phyloP scores from a whole-genome alignment of 148 eudicot species.

The Cornus controversa region DNA sequence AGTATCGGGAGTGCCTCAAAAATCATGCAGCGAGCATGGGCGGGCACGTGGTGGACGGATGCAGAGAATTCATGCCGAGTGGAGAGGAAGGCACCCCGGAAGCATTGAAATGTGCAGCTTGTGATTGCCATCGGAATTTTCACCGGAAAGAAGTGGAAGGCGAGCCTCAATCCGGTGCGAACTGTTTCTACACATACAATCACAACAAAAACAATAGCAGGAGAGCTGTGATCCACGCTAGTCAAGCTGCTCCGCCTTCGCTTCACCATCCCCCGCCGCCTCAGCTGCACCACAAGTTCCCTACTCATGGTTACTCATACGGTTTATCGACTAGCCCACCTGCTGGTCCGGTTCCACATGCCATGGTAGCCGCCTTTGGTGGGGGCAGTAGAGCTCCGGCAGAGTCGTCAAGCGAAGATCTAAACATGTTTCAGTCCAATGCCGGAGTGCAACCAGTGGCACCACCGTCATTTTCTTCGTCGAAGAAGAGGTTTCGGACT shows the following conservation, averaged over 20 bases:
- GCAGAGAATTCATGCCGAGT: conserved; percentile 86
- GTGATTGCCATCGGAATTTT: conserved; percentile 86
- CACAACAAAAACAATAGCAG: neutral
- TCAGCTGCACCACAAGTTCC: neutral
- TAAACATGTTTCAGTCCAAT: conserved; percentile 32
- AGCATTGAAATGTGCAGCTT: conserved; percentile 73
- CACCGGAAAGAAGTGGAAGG: conserved; percentile 58
- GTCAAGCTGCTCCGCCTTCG: conserved; percentile 4
- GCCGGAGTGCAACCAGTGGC: conserved; percentile 11
- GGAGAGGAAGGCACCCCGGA: conserved; percentile 51
- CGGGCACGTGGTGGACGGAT: conserved; percentile 73
- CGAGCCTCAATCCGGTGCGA: conserved; percentile 20
- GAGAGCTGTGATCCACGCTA: neutral
- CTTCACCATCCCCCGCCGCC: neutral
- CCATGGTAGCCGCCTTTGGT: conserved; percentile 68
- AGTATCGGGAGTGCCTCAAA: conserved; percentile 60
- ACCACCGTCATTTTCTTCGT: conserved; percentile 2
- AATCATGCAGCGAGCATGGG: conserved; percentile 83
- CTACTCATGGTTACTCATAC: neutral
- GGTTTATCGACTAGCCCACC: conserved; percentile 9
- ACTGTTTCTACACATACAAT: conserved; percentile 26
- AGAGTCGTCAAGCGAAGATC: conserved; percentile 78
- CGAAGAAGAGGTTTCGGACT: conserved; percentile 53
- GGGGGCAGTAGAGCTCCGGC: conserved; percentile 41
- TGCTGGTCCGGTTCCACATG: conserved; percentile 15